Conservation (phyloP, 352 stramenopile genomes). For the Phytophthora megakarya region DNA sequence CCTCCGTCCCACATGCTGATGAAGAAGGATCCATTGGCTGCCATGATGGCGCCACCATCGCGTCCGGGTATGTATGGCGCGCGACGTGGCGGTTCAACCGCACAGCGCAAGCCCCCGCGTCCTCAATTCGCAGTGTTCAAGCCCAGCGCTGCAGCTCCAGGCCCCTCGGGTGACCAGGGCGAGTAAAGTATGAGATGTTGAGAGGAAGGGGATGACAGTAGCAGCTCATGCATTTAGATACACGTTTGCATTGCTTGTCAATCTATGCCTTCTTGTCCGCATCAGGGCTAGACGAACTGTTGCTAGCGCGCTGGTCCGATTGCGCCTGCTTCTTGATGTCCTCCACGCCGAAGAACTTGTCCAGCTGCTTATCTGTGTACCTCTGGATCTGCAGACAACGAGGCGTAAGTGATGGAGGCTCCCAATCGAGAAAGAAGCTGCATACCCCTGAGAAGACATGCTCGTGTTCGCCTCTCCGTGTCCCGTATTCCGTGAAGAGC, state of each 20-base stretch:
- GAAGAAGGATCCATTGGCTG: slow-evolving; percentile 82
- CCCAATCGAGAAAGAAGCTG: not conserved
- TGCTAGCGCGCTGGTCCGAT: slow-evolving; percentile 14
- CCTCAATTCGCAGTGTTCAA: slow-evolving; percentile 91
- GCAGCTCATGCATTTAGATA: slow-evolving; percentile 41
- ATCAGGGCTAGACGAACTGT: not conserved
- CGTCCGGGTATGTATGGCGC: slow-evolving; percentile 44
- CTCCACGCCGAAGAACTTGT: slow-evolving; percentile 89
- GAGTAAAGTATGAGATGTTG: slow-evolving; percentile 20
- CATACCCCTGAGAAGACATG: slow-evolving; percentile 83
- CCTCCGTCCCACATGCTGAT: slow-evolving; percentile 71
- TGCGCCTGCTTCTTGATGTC: slow-evolving; percentile 49
- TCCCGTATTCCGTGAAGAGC: slow-evolving; percentile 84
- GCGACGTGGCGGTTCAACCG: slow-evolving; percentile 33
- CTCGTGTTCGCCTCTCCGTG: slow-evolving; percentile 52
- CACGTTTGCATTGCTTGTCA: slow-evolving; percentile 10
- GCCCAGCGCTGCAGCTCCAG: slow-evolving; percentile 38
- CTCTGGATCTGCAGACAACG: slow-evolving; percentile 53
- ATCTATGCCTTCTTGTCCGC: slow-evolving; percentile 33
- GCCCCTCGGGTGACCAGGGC: slow-evolving; percentile 29
- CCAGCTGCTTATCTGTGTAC: slow-evolving; percentile 82
- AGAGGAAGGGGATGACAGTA: slow-evolving; percentile 9
- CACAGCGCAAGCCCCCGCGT: slow-evolving; percentile 59
- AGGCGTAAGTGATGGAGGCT: not conserved
- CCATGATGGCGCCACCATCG: slow-evolving; percentile 84